A percentile compares a stretch with the other conserved stretches of the same genome.
These are phyloP conservation scores for Galeopsis tetrahit DNA, from an alignment of 257 asterid genomes.

Conservation along the genomic window DNA sequence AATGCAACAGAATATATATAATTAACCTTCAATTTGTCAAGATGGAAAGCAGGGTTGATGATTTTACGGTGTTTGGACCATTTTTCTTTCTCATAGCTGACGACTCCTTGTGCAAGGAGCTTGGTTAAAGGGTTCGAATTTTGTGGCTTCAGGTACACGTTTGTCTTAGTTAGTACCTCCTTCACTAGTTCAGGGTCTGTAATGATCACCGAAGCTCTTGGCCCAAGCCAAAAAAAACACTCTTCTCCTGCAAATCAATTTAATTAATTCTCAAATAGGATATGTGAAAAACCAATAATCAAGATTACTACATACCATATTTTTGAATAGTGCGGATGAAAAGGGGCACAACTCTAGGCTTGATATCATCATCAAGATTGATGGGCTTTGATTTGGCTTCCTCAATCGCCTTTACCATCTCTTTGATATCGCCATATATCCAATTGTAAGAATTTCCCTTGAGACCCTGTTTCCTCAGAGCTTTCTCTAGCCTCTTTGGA, in stretches of 20 bases:
- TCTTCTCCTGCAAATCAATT: constrained; percentile 60
- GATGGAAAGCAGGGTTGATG: constrained; percentile 44
- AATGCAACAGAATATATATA: too few species aligned
- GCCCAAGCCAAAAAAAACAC: constrained; percentile 57
- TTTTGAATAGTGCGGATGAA: constrained; percentile 23
- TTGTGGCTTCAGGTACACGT: constrained; percentile 38
- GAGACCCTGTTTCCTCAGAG: constrained; percentile 48
- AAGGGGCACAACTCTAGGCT: constrained; percentile 36
- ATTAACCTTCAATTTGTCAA: constrained; percentile 35
- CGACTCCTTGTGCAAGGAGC: constrained; percentile 28
- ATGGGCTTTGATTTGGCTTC: constrained; percentile 46
- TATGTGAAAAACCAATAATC: too few species aligned
- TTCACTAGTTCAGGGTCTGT: constrained; percentile 49
- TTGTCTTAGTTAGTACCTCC: constrained; percentile 44
- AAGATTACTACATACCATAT: constrained; percentile 52
- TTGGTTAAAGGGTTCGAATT: constrained; percentile 26
- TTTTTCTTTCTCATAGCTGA: constrained; percentile 34
- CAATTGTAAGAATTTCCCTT: constrained; percentile 45
- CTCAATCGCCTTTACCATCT: background rate
- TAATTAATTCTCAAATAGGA: too few species aligned
- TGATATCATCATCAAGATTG: constrained; percentile 41
- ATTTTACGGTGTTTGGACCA: constrained; percentile 65
- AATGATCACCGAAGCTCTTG: constrained; percentile 47
- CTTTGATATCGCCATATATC: constrained; percentile 52
- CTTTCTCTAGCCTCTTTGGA: constrained; percentile 49